Evolutionary conservation across 768 basidiomycete genomes (phyloP), one percentile per base, ranked within the genome.

Genomic region (Agaricus bisporus): DNA sequence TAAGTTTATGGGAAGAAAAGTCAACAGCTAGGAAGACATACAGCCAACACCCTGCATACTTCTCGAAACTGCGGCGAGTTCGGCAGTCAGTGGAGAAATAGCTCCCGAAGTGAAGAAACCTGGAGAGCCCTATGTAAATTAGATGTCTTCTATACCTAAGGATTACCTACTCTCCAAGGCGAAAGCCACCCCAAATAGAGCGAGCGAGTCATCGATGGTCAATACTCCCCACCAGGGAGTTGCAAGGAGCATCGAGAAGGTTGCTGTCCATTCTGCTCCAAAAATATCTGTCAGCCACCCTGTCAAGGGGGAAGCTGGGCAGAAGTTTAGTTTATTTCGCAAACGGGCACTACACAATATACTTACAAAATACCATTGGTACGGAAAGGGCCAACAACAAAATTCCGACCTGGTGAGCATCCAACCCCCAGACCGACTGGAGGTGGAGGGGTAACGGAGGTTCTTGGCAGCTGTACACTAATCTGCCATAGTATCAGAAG

Each of bases 41-140:
- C 86, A 91, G 28, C 87, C 88, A 36, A 90, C 73, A 3, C 86
- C 86, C 35, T 77, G 76, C 18, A 83, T 75, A 12, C 60, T 65
- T 49, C 77, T 68, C 25, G 84, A 73, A 1, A 86, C 79, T 8
- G 75, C 68, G 10, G 87, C 86, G 7, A 90, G 70, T 60, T 91
- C 88, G 11, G 82, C 74, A 5, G 77, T 85, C 14, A 88, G 54
- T 0, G 86, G 85, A 3, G 86, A 73, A 25, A 86, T 65, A 0
- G 80, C 68, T 0, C 79, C 82, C 2, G 82, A 77, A 1, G 75
- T 68, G 63, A 85, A 87, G 59, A 88, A 81, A 52, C 70, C 88
- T 89, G 37, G 17, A 18, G 45, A 41, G 47, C 35, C 10, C 28
- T 11, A 32, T 58, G 8, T 63, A 52, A 28, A 28, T 18, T 12